phyloP scores from a whole-genome alignment of 192 early-diverging fungal species.

The Backusella circina region DNA sequence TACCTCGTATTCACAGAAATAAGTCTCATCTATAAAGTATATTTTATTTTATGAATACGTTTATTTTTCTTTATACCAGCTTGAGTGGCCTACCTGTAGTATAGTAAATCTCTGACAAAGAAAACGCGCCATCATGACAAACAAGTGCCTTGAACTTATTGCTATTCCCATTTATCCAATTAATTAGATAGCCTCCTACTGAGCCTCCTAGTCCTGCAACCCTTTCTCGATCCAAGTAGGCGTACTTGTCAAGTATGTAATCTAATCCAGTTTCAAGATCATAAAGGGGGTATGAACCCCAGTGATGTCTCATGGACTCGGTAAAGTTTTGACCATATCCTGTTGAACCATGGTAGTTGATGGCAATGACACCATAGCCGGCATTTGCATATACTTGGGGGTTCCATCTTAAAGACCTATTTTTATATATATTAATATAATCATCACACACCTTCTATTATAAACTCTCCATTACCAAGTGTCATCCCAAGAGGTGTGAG shows the following conservation, averaged over 20 bases:
- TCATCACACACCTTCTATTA: too few species aligned
- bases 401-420: constrained; percentile 61
- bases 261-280: constrained; percentile 75
- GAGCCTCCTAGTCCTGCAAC: constrained; percentile 66
- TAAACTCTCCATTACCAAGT: constrained; percentile 42
- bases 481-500: constrained; percentile 65
- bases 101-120: constrained; percentile 57
- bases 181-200: constrained; percentile 81
- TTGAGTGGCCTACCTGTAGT: constrained; percentile 33
- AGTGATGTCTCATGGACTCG: constrained; percentile 62
- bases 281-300: constrained; percentile 72
- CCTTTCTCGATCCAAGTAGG: constrained; percentile 50
- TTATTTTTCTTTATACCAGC: neutral
- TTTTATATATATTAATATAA: too few species aligned
- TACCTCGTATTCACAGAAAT: constrained; percentile 72
- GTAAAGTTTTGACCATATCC: constrained; percentile 76
- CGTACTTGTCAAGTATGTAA: constrained; percentile 48
- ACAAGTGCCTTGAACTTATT: constrained; percentile 61
- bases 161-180: constrained; percentile 79
- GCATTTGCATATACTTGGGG: constrained; percentile 67
- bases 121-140: constrained; percentile 74
- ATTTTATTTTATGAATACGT: neutral
- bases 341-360: constrained; percentile 78
- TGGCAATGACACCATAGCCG: constrained; percentile 61
- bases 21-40: constrained; percentile 59